Conservation (phyloP, 208 protist genomes). For the Phytomonas sp. region DNA sequence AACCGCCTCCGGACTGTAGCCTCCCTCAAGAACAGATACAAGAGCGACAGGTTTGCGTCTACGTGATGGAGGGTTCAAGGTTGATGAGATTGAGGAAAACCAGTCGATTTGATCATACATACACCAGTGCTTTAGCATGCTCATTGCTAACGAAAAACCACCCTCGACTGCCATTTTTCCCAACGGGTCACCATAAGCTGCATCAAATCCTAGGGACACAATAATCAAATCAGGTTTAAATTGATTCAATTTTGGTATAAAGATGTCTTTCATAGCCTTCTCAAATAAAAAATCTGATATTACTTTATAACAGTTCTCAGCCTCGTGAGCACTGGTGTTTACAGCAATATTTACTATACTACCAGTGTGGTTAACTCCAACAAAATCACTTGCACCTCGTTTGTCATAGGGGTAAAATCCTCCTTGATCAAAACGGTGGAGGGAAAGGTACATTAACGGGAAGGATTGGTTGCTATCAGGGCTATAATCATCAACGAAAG, state of each 20-base stretch:
- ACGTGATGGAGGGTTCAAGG: neutral
- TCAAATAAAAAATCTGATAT: slow-evolving; percentile 71
- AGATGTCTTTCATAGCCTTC: slow-evolving; percentile 35
- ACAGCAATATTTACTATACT: slow-evolving; percentile 74
- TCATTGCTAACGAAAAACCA: slow-evolving; percentile 47
- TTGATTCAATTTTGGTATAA: slow-evolving; percentile 59
- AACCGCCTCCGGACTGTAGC: slow-evolving; percentile 67
- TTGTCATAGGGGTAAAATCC: slow-evolving; percentile 59
- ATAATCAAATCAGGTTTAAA: slow-evolving; percentile 80
- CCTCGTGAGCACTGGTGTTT: slow-evolving; percentile 44
- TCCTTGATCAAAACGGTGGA: slow-evolving; percentile 71
- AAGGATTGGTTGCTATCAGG: slow-evolving; percentile 3
- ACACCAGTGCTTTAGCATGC: slow-evolving; percentile 53
- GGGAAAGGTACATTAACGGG: slow-evolving; percentile 69
- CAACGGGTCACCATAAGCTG: slow-evolving; percentile 84
- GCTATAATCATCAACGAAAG: slow-evolving; percentile 69
- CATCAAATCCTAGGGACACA: slow-evolving; percentile 89
- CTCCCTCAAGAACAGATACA: slow-evolving; percentile 65
- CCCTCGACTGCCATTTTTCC: slow-evolving; percentile 76
- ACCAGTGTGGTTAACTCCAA: slow-evolving; percentile 22
- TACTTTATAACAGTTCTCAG: slow-evolving; percentile 40
- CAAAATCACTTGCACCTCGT: slow-evolving; percentile 28
- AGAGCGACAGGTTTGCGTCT: slow-evolving; percentile 21
- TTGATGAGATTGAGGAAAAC: neutral
- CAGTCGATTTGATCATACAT: slow-evolving; percentile 7